phyloP scores from a whole-genome alignment of 2,329 filamentous ascomycete genomes.

The Juglanconis oblonga region DNA sequence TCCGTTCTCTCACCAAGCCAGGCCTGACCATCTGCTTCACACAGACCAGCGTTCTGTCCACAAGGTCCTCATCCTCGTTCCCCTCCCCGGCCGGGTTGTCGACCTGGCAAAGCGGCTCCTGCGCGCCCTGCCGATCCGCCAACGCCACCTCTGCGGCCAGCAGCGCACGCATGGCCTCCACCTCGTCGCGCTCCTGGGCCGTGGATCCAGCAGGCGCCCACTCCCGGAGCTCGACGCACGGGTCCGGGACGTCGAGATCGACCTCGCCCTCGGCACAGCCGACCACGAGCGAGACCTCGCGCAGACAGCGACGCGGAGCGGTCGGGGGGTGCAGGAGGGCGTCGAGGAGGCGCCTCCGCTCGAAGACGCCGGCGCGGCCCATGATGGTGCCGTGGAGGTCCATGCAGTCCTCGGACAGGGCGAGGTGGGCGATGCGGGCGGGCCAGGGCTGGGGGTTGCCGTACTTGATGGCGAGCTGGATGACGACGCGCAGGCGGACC shows the following conservation, averaged over 20 bases:
- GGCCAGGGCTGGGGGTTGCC: neutral
- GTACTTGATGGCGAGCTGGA: constrained; percentile 27
- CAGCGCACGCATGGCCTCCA: neutral
- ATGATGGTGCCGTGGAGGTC: neutral
- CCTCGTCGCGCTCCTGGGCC: neutral
- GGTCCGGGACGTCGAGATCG: neutral
- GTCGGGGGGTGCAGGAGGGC: neutral
- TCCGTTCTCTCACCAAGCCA: neutral
- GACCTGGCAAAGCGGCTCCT: neutral
- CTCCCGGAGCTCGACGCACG: neutral
- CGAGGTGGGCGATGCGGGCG: neutral
- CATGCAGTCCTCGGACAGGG: neutral
- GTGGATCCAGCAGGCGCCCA: neutral
- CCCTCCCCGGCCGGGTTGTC: neutral
- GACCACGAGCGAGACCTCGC: neutral
- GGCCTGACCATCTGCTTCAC: neutral
- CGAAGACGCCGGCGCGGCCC: neutral
- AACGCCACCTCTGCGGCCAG: neutral
- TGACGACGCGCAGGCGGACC: constrained; percentile 36
- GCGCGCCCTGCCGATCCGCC: neutral
- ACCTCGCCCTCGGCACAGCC: neutral
- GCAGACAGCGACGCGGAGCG: neutral
- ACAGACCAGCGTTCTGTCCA: neutral
- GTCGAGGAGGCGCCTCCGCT: neutral
- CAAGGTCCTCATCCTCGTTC: neutral